Evolutionary conservation across 176 grass and related monocot species (phyloP).

Genomic region (Oryza longistaminata): DNA sequence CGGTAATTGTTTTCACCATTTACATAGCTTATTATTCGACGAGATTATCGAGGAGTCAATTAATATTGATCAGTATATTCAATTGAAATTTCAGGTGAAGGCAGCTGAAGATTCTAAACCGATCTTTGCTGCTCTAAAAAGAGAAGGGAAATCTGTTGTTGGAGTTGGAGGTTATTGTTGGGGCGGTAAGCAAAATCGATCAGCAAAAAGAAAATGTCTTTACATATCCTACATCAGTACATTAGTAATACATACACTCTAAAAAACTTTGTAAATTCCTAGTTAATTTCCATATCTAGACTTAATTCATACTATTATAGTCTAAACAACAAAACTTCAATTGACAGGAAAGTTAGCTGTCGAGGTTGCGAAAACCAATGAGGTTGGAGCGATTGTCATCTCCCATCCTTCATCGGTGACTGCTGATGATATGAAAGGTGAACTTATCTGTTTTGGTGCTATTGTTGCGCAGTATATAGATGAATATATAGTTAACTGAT

Average conservation of each 20-base stretch:
- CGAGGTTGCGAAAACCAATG: background rate
- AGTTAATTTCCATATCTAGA: background rate
- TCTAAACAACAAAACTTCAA: background rate
- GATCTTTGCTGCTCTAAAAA: slow-evolving; percentile 9
- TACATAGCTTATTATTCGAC: background rate
- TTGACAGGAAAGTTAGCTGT: slow-evolving; percentile 12
- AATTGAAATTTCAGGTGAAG: slow-evolving; percentile 1
- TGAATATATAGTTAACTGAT: background rate
- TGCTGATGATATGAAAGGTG: slow-evolving; percentile 20
- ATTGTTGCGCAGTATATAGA: background rate
- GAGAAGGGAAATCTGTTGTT: background rate
- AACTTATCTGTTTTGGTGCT: background rate
- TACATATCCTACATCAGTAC: background rate
- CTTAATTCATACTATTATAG: background rate
- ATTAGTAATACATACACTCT: background rate
- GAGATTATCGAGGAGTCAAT: background rate
- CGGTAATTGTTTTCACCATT: slow-evolving; percentile 7
- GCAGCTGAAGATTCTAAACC: slow-evolving; percentile 21
- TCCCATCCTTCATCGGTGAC: background rate
- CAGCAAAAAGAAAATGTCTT: background rate
- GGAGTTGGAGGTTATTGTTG: slow-evolving; percentile 33
- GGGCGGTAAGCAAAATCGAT: slow-evolving; percentile 22
- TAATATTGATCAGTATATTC: background rate
- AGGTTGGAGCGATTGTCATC: background rate
- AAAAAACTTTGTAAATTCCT: background rate